A percentile compares a stretch with the other conserved stretches of the same genome.
Evolutionary conservation across 192 early-diverging fungal genomes (phyloP).

Genomic region (Coemansia nantahalensis): DNA sequence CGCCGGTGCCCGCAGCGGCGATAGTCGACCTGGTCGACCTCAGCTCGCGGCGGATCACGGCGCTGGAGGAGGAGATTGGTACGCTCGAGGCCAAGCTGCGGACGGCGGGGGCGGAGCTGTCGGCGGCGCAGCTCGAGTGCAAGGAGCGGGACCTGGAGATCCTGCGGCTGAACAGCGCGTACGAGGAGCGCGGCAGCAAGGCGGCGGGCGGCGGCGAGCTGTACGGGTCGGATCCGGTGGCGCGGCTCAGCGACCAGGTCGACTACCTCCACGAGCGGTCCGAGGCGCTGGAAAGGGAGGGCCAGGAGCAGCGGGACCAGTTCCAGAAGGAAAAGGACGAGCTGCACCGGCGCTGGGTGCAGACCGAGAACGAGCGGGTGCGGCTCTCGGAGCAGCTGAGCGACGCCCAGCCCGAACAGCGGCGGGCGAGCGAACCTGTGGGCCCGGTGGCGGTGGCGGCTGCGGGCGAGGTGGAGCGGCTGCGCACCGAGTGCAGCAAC

Average conservation of each 20-base stretch:
- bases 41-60: slow-evolving; percentile 32
- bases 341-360: slow-evolving; percentile 32
- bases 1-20: slow-evolving; percentile 8
- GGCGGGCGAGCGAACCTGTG: background rate
- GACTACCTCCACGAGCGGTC: slow-evolving; percentile 46
- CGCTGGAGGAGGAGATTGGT: slow-evolving; percentile 42
- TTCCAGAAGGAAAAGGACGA: slow-evolving; percentile 37
- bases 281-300: slow-evolving; percentile 31
- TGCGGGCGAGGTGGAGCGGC: slow-evolving; percentile 10
- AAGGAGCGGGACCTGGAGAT: slow-evolving; percentile 48
- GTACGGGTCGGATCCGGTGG: slow-evolving; percentile 3
- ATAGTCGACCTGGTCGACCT: slow-evolving; percentile 44
- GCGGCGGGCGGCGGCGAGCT: background rate
- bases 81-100: slow-evolving; percentile 27
- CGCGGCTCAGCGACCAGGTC: slow-evolving; percentile 41
- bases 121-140: slow-evolving; percentile 27
- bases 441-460: background rate
- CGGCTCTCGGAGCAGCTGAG: slow-evolving; percentile 14
- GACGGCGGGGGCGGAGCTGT: slow-evolving; percentile 10
- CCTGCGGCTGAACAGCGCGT: slow-evolving; percentile 28
- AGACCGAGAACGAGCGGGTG: slow-evolving; percentile 47
- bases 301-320: slow-evolving; percentile 27
- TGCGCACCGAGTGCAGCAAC: slow-evolving; percentile 40
- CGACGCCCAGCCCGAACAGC: no score
- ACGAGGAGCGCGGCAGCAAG: slow-evolving; percentile 3